Evolutionary conservation across 306 rosid species (phyloP).

Genomic region (Senna tora): DNA sequence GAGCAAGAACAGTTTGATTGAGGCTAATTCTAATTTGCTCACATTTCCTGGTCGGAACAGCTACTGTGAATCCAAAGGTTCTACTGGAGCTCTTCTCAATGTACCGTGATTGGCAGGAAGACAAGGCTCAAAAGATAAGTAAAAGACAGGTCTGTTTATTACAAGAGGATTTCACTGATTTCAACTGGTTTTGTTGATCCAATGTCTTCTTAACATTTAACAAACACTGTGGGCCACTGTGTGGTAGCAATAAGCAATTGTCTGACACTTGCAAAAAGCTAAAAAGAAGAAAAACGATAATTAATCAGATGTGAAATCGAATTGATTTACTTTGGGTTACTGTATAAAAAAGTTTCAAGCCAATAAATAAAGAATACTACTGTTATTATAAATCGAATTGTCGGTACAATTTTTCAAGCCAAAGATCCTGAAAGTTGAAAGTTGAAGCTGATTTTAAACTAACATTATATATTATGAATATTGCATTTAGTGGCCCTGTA

Average conservation of each 20-base stretch:
- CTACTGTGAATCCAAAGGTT: slow-evolving; percentile 78
- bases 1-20: slow-evolving; percentile 6
- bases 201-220: slow-evolving; percentile 12
- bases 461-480: not conserved
- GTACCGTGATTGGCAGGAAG: slow-evolving; percentile 82
- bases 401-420: not conserved
- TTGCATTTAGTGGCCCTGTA: slow-evolving; percentile 21
- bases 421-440: slow-evolving; percentile 17
- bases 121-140: slow-evolving; percentile 65
- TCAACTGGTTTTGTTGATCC: slow-evolving; percentile 15
- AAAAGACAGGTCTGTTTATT: slow-evolving; percentile 69
- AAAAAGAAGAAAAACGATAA: not conserved
- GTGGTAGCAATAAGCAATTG: too few relatives aligned
- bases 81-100: slow-evolving; percentile 83
- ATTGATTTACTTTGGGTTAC: not conserved
- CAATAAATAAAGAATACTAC: not conserved
- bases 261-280: not conserved
- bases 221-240: not conserved
- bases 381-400: slow-evolving; percentile 18
- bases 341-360: not conserved
- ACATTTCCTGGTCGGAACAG: slow-evolving; percentile 45
- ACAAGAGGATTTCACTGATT: slow-evolving; percentile 5
- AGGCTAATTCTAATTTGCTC: slow-evolving; percentile 26
- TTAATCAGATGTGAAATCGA: not conserved
- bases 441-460: slow-evolving; percentile 21